A percentile compares a stretch with the other conserved stretches of the same genome.
phyloP scores from a whole-genome alignment of 805 yeast species.

The Lachancea fermentati region DNA sequence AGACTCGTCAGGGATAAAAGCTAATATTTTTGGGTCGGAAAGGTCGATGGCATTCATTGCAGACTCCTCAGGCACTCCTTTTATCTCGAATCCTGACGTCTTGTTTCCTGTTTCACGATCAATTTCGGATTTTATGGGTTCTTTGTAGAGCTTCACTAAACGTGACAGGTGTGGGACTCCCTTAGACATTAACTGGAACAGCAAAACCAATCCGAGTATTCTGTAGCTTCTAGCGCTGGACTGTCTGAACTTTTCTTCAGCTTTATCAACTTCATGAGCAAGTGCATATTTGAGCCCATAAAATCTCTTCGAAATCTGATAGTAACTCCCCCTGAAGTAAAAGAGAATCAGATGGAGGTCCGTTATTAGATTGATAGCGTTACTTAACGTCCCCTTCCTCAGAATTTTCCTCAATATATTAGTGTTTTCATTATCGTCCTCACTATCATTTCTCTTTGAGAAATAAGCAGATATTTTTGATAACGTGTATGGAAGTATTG shows the following conservation, averaged over 20 bases:
- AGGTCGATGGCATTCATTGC: conserved; percentile 40
- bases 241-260: conserved; percentile 30
- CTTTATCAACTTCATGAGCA: conserved; percentile 50
- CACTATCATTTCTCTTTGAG: conserved; percentile 1
- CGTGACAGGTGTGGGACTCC: conserved; percentile 9
- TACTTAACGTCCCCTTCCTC: conserved; percentile 27
- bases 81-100: conserved; percentile 1
- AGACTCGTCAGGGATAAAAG: conserved; percentile 64
- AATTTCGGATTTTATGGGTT: neutral
- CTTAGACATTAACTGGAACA: conserved; percentile 49
- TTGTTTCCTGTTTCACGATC: neutral
- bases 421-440: conserved; percentile 10
- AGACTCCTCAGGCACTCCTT: conserved; percentile 11
- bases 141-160: conserved; percentile 3
- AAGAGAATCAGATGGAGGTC: conserved; percentile 76
- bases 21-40: conserved; percentile 48
- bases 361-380: conserved; percentile 45
- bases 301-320: conserved; percentile 67
- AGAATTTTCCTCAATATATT: conserved; percentile 1
- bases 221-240: conserved; percentile 52
- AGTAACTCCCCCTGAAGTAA: conserved; percentile 78
- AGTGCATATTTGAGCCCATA: conserved; percentile 76
- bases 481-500: conserved; percentile 55
- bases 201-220: conserved; percentile 58
- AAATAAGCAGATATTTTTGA: conserved; percentile 24